Base-by-base conservation (phyloP, 768 basidiomycete genomes). In the Calocera cornea region DNA sequence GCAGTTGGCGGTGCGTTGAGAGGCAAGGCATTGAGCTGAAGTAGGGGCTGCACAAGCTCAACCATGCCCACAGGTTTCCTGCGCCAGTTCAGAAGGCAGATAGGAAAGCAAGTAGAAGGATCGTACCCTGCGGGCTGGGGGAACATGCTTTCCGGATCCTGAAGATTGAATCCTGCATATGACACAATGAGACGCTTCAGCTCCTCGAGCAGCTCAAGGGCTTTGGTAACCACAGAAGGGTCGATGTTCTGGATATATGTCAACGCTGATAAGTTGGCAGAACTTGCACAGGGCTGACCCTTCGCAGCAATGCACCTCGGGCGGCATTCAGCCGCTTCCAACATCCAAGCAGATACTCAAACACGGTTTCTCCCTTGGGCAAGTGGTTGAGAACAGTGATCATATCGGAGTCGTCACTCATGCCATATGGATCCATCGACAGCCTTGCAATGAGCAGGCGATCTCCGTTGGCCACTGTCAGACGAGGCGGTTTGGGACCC, bases 141-240 rank as follows among this genome's bases (percentile, higher is more conserved):
- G 71, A 99, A 98, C 88, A 97, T 95, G 54, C 27, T 22, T 41
- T 86, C 87, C 1, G 95, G 90, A 68, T 95, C 94, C 77, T 95
- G 92, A 11, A 99, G 79, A 27, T 84, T 89, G 63, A 97, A 81
- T 3, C 94, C 95, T 12, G 87, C 84, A 77, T 97, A 97, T 67
- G 88, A 92, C 70, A 98, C 84, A 64, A 97, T 77, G 17, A 97
- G 81, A 67, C 88, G 83, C n/a, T 88, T 87, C 40, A 90, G 75
- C 75, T 87, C 91, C 47, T 93, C 89, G 24, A 92, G 79, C n/a
- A 83, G 76, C 33, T 74, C 76, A 12, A 83, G 76, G 34, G 90
- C 92, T 70, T 79, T 78, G 69, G 87, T 82, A 8, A 83, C 80
- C 63, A 88, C 87, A 34, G 83, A 78, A 27, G 86, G 84, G 17